Conservation (phyloP, 176 grass and related monocot genomes). For the Ensete glaucum region DNA sequence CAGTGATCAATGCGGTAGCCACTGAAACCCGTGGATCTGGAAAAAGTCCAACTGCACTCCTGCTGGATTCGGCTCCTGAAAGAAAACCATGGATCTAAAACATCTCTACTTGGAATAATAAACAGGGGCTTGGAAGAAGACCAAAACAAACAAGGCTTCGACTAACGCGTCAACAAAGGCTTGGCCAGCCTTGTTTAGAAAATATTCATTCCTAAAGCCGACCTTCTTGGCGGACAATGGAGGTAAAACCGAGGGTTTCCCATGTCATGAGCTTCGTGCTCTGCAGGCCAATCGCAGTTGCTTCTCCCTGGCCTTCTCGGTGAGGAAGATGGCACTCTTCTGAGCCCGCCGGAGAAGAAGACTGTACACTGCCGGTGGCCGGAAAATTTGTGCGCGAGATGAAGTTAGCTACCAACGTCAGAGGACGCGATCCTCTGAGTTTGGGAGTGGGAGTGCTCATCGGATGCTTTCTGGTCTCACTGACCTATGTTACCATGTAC, state of each 20-base stretch:
- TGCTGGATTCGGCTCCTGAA: too few relatives aligned
- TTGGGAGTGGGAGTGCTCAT: background rate
- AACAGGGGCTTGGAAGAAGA: too few relatives aligned
- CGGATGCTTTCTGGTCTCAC: constrained; percentile 2
- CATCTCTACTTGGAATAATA: too few relatives aligned
- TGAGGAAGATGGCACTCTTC: background rate
- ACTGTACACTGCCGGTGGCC: background rate
- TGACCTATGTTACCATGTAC: constrained; percentile 2
- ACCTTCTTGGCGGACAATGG: background rate
- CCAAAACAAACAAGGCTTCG: too few relatives aligned
- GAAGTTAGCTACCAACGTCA: background rate
- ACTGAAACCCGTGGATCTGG: background rate
- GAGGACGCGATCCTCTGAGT: background rate
- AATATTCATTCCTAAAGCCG: background rate
- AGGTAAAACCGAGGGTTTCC: background rate
- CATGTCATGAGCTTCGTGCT: background rate
- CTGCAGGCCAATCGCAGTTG: background rate
- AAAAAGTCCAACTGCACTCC: too few relatives aligned
- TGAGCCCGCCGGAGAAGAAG: background rate
- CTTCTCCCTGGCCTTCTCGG: background rate
- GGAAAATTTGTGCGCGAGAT: background rate
- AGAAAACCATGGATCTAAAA: too few relatives aligned
- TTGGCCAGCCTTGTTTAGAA: background rate
- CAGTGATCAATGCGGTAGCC: background rate
- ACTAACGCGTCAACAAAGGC: background rate